Percentiles rank a stretch among this genome's conserved stretches.
Evolutionary conservation across 2,329 filamentous ascomycete genomes (phyloP).

Genomic region (Thyridium curvatum): DNA sequence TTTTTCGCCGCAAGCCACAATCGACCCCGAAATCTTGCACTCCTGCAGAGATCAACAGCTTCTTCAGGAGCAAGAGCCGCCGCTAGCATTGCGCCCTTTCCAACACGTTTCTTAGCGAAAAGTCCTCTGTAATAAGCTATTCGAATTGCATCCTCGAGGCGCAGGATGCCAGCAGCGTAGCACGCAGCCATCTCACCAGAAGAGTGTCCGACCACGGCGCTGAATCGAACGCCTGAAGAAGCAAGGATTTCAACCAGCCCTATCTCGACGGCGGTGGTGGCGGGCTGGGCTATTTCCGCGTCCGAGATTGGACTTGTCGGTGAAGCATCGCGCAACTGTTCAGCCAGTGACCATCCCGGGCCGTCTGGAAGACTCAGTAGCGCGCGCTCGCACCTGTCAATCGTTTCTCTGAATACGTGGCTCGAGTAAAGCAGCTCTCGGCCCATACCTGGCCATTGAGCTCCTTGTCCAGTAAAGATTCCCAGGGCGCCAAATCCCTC

Average conservation of each 20-base stretch:
- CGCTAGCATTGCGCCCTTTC: slow-evolving; percentile 34
- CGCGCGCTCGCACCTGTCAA: no score
- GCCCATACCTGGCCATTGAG: no score
- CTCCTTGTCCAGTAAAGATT: no score
- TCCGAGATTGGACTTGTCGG: slow-evolving; percentile 15
- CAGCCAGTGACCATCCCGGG: no score
- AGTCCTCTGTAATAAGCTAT: slow-evolving; percentile 34
- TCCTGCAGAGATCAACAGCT: slow-evolving; percentile 13
- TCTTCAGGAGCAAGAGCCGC: slow-evolving; percentile 27
- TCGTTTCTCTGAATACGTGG: background rate
- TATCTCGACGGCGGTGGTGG: no score
- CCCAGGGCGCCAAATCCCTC: no score
- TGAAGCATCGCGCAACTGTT: no score
- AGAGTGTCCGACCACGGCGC: background rate
- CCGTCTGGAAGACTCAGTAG: no score
- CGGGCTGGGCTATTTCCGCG: slow-evolving; percentile 19
- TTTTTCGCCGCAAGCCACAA: slow-evolving; percentile 16
- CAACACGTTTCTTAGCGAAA: slow-evolving; percentile 10
- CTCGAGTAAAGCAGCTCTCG: background rate
- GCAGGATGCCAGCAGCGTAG: slow-evolving; percentile 16
- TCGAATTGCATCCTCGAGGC: slow-evolving; percentile 26
- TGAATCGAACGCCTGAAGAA: background rate
- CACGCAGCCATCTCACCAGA: background rate
- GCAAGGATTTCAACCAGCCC: no score
- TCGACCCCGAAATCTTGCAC: slow-evolving; percentile 15